phyloP scores from a whole-genome alignment of 1,284 basidiomycete genomes.

The Austropuccinia psidii region DNA sequence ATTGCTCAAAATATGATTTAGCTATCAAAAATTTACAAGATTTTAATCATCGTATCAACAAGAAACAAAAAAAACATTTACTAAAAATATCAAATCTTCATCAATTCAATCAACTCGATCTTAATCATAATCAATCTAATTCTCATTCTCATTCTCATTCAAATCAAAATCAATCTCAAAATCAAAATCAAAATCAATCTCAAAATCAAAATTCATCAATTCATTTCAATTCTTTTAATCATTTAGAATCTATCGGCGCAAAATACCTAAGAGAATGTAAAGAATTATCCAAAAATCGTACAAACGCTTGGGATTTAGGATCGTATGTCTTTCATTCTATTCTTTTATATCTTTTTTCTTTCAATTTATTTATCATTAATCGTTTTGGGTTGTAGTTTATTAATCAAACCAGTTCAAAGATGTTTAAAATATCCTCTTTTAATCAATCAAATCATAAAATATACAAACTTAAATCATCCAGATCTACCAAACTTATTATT shows the following conservation, averaged over 20 bases:
- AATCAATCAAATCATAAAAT: slow-evolving; percentile 24
- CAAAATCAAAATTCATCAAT: too few species aligned
- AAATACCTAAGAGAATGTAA: slow-evolving; percentile 13
- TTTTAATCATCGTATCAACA: background rate
- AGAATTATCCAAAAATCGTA: background rate
- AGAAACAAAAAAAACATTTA: slow-evolving; percentile 20
- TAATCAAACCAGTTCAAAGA: slow-evolving; percentile 32
- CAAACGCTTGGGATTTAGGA: slow-evolving; percentile 27
- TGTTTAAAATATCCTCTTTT: slow-evolving; percentile 28
- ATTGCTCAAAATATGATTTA: slow-evolving; percentile 24
- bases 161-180: background rate
- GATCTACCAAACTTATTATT: background rate
- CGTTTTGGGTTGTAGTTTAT: slow-evolving; percentile 5
- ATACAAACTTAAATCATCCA: background rate
- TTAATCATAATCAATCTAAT: background rate
- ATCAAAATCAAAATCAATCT: background rate
- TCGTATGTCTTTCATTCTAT: slow-evolving; percentile 3
- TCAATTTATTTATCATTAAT: background rate
- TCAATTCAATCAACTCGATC: too few species aligned
- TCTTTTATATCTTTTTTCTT: background rate
- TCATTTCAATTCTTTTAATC: too few species aligned
- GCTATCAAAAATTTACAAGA: slow-evolving; percentile 2
- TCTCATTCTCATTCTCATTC: background rate
- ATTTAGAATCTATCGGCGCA: background rate
- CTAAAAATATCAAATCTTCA: too few species aligned